Conservation (phyloP, 2,329 filamentous ascomycete genomes). For the Penicillium rolfsii region DNA sequence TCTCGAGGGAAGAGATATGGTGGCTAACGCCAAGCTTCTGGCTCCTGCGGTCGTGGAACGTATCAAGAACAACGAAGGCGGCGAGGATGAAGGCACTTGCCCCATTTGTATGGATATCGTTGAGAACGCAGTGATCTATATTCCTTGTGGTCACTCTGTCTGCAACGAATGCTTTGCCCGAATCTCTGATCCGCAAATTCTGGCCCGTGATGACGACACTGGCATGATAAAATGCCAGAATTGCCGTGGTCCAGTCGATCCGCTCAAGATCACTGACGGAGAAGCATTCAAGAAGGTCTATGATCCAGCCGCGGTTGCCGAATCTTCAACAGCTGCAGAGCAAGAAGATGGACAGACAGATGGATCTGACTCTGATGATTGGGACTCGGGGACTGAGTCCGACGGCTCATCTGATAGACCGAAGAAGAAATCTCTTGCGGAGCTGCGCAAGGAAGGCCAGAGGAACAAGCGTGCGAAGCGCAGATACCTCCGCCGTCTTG, state of each 20-base stretch:
- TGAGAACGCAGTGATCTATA: constrained; percentile 73
- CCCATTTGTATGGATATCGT: constrained; percentile 80
- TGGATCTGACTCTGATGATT: constrained; percentile 44
- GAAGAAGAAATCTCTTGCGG: constrained; percentile 58
- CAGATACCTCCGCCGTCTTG: constrained; percentile 70
- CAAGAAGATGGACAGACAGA: constrained; percentile 41
- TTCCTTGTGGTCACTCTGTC: constrained; percentile 80
- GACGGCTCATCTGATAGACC: constrained; percentile 33
- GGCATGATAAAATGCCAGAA: constrained; percentile 69
- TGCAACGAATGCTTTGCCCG: constrained; percentile 76
- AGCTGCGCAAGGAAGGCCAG: constrained; percentile 68
- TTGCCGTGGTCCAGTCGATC: constrained; percentile 70
- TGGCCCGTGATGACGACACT: constrained; percentile 58
- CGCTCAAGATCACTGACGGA: constrained; percentile 73
- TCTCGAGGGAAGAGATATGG: constrained; percentile 59
- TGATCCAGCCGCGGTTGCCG: constrained; percentile 55
- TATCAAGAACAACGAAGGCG: constrained; percentile 59
- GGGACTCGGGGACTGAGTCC: constrained; percentile 31
- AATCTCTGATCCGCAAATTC: constrained; percentile 62
- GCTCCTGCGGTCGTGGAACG: constrained; percentile 65
- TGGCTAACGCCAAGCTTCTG: constrained; percentile 66
- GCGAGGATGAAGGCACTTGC: constrained; percentile 65
- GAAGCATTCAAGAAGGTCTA: constrained; percentile 73
- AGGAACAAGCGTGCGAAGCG: constrained; percentile 67
- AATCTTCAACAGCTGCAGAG: constrained; percentile 18